Conservation (phyloP, 345 rosid genomes). For the Hirschfeldia incana region DNA sequence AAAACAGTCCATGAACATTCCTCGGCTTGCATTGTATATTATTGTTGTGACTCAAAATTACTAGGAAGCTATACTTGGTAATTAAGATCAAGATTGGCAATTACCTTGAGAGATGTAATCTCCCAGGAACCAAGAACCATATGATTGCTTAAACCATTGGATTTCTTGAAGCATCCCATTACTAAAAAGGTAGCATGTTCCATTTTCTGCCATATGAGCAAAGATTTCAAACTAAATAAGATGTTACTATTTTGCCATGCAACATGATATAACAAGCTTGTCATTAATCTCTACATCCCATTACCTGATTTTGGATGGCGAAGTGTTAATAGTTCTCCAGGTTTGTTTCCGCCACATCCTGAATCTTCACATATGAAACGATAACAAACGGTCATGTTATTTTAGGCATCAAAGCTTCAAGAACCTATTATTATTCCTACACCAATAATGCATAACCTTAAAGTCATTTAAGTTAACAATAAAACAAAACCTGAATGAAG, state of each 20-base stretch:
- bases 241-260: too few species aligned
- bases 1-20: neutral
- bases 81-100: neutral
- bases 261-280: neutral
- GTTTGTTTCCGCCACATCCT: slow-evolving; percentile 35
- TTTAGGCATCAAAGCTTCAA: neutral
- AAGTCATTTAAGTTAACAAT: neutral
- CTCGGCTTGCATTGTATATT: neutral
- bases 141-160: slow-evolving; percentile 79
- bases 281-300: neutral
- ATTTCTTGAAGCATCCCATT: slow-evolving; percentile 70
- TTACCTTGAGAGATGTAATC: slow-evolving; percentile 77
- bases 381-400: neutral
- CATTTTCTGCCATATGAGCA: slow-evolving; percentile 45
- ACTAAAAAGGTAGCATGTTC: slow-evolving; percentile 53
- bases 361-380: slow-evolving; percentile 33
- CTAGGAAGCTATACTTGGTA: neutral
- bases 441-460: neutral
- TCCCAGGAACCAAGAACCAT: slow-evolving; percentile 92
- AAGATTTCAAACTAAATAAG: neutral
- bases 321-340: slow-evolving; percentile 55
- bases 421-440: neutral
- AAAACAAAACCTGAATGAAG: neutral
- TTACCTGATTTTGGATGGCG: slow-evolving; percentile 90
- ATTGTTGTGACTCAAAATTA: neutral